phyloP scores from a whole-genome alignment of 1,284 basidiomycete genomes.

The Ceratobasidium sp. region DNA sequence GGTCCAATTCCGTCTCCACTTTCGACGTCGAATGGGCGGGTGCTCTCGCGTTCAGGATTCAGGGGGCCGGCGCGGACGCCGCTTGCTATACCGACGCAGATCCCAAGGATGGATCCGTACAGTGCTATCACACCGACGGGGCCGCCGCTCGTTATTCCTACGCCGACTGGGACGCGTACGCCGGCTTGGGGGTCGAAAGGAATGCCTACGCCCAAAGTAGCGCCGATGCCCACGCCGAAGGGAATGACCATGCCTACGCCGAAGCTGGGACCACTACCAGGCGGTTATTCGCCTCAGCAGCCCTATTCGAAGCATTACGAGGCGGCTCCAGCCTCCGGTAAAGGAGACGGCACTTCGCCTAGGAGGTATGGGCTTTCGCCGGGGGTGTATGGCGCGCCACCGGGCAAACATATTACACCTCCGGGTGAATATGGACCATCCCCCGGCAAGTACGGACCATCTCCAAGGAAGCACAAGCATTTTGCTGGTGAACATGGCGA shows the following conservation, averaged over 20 bases:
- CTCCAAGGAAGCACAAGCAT: neutral
- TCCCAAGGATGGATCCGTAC: neutral
- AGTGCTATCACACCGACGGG: neutral
- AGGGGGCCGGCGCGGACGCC: neutral
- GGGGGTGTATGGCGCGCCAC: neutral
- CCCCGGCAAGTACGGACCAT: neutral
- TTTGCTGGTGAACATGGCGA: too few species aligned
- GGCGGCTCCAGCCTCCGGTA: neutral
- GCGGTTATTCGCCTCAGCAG: conserved; percentile 1
- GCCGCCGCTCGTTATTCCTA: conserved; percentile 26
- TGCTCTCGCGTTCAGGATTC: neutral
- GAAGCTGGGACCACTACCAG: neutral
- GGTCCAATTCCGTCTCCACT: conserved; percentile 32
- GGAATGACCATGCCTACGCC: neutral
- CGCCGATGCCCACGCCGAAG: neutral
- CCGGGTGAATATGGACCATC: neutral
- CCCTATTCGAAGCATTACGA: conserved; percentile 30
- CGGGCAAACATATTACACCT: neutral
- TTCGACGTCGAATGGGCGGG: neutral
- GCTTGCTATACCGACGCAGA: neutral
- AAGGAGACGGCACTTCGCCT: neutral
- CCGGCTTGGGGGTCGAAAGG: too few species aligned
- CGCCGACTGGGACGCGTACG: conserved; percentile 2
- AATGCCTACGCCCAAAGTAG: neutral
- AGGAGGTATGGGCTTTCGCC: conserved; percentile 13